Conservation (phyloP, 768 basidiomycete genomes). For the Flagelloscypha sp. region DNA sequence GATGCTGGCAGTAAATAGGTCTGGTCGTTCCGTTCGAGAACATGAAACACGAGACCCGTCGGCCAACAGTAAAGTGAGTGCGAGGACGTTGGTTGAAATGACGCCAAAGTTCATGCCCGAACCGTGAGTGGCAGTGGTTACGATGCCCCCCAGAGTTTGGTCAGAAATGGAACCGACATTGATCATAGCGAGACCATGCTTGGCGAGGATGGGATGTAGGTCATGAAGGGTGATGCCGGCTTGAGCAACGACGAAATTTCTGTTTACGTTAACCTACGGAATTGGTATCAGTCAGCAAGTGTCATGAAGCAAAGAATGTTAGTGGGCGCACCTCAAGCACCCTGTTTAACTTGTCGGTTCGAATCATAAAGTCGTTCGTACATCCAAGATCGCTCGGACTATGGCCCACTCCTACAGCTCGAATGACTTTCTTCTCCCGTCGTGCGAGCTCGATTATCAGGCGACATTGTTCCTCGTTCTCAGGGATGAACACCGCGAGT, state of each 20-base stretch:
- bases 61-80: conserved; percentile 69
- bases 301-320: conserved; percentile 15
- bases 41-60: conserved; percentile 64
- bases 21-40: conserved; percentile 50
- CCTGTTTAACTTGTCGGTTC: conserved; percentile 63
- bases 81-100: conserved; percentile 72
- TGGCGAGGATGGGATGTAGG: conserved; percentile 61
- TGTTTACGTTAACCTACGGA: conserved; percentile 60
- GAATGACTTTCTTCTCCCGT: conserved; percentile 59
- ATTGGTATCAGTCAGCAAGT: conserved; percentile 12
- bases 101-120: conserved; percentile 74
- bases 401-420: conserved; percentile 86
- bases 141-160: conserved; percentile 86
- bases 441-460: conserved; percentile 76
- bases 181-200: conserved; percentile 71
- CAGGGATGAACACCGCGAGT: conserved; percentile 67
- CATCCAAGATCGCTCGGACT: conserved; percentile 92
- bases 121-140: conserved; percentile 94
- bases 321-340: conserved; percentile 63
- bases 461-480: conserved; percentile 56
- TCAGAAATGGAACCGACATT: conserved; percentile 96
- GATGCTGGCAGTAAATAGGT: conserved; percentile 82
- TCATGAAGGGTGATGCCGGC: conserved; percentile 72
- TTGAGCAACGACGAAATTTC: conserved; percentile 60
- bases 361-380: conserved; percentile 79